Base-by-base conservation (phyloP, 176 grass and related monocot species). In the Poa annua region DNA sequence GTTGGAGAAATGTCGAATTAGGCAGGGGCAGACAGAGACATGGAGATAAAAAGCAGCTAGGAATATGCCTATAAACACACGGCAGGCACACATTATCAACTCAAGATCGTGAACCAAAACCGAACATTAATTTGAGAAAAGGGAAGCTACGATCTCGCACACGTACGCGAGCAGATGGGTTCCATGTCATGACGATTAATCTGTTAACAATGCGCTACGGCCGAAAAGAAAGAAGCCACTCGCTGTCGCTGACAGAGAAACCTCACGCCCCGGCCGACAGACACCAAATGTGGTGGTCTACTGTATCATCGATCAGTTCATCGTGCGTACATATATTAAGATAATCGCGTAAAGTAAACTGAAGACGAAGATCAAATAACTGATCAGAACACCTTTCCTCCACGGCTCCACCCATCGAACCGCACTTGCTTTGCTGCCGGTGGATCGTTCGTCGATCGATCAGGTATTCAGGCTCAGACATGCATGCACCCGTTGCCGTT, bases 201-300 rank as follows among this genome's bases (percentile, higher is more conserved):
- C 29, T 29, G 29, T 29, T 29, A 1, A 29, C 29, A 29, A 29
- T 29, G 29, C 29, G 29, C 29, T 29, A 29, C 29, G 29, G 29
- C 29, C 29, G 29, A 29, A 29, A 1, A 47, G 38, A 45, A 45
- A 14, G 67, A 60, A 12, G 9, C 21, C 56, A 60, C 56, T 25
- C 22, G 10, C 56, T 60, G 56, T 25, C 22, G 10, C 56, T 60
- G 56, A 60, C 21, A 60, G 11, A 38, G 33, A 39, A 67, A 11
- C 35, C 63, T 42, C 5, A 48, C 47, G 2, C 44, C 47, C 11
- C 47, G 47, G 47, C 47, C 47, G 9, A 76, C 15, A 6, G 7
- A 15, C 77, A 48, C 77, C 78, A 80, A 80, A 80, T 74, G 67
- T 81, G 49, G 67, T 68, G 61, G 54, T 60, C 53, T 48, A 61